Base-by-base conservation (phyloP, 202 grass and related monocot genomes). In the Setaria italica region DNA sequence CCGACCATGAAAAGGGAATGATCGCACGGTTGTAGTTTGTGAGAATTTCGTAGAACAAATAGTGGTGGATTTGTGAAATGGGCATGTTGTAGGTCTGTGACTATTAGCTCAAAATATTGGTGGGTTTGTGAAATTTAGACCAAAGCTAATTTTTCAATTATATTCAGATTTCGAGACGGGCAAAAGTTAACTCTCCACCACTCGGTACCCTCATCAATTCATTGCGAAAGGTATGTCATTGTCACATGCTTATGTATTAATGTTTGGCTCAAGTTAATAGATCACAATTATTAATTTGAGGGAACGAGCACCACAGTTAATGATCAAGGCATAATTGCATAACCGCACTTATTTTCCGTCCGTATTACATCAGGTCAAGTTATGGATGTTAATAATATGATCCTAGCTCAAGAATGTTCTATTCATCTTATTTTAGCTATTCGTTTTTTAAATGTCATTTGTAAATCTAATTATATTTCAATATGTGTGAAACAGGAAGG, bases 101-200 rank as follows among this genome's bases (percentile, higher is more conserved):
- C 3, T 73, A 16, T 34, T 54, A 35, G 1, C 25, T 16, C 70
- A 50, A 72, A 72, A 32, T 32, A 17, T 17, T 73, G 25, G 13
- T 9, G 10, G 7, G 2, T 51, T 10, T 51, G 25, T 48, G 20
- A 16, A 25, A 49, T 51, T 51, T 51, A 32, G 25, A 29, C 10
- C 58, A 2, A 53, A 35, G 29, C 49, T 74, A 74, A 11, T 30
- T 63, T 87, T 75, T 51, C 49, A 49, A 80, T 16, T 53, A 53
- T 77, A 89, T 71, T 65, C 87, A 99, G 96, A 99, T 99, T 79
- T 90, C 85, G 25, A 92, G 80, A 7, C 89, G 90, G 91, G 93
- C 90, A 82, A 99, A 92, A 84, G 32, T 95, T 57, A 99, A 99
- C 71, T 88, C 90, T 80, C 91, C 91, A 80, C 88, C 93, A 25